Conservation (phyloP, 2,329 filamentous ascomycete species). For the Exophiala viscosa region DNA sequence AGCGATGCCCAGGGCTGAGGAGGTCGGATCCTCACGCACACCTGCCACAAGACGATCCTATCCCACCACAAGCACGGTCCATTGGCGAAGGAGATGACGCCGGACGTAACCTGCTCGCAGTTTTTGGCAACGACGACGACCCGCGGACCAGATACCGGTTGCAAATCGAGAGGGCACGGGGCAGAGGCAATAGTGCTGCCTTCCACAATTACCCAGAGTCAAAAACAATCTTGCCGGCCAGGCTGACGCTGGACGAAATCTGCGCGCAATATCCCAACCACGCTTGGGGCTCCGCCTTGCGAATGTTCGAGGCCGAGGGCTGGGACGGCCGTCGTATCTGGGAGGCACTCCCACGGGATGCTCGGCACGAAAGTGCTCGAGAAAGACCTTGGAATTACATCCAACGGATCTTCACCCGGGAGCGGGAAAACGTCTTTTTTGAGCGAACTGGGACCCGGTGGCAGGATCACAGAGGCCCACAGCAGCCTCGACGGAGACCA, state of each 20-base stretch:
- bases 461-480: neutral
- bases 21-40: neutral
- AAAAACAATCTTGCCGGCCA: slow-evolving; percentile 13
- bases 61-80: neutral
- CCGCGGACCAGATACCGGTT: slow-evolving; percentile 9
- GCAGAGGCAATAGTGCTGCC: neutral
- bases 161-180: neutral
- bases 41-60: neutral
- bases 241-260: slow-evolving; percentile 19
- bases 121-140: slow-evolving; percentile 9
- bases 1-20: neutral
- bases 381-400: slow-evolving; percentile 25
- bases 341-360: slow-evolving; percentile 13
- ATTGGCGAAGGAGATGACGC: slow-evolving; percentile 2
- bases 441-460: slow-evolving; percentile 14
- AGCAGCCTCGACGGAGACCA: neutral
- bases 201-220: neutral
- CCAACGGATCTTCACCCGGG: slow-evolving; percentile 21
- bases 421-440: slow-evolving; percentile 15
- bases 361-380: neutral
- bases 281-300: slow-evolving; percentile 23
- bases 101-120: slow-evolving; percentile 9
- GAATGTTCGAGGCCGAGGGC: slow-evolving; percentile 23
- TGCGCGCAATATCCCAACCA: slow-evolving; percentile 22
- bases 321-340: slow-evolving; percentile 20